Evolutionary conservation across 257 asterid genomes (phyloP).

Genomic region (Coffea canephora): DNA sequence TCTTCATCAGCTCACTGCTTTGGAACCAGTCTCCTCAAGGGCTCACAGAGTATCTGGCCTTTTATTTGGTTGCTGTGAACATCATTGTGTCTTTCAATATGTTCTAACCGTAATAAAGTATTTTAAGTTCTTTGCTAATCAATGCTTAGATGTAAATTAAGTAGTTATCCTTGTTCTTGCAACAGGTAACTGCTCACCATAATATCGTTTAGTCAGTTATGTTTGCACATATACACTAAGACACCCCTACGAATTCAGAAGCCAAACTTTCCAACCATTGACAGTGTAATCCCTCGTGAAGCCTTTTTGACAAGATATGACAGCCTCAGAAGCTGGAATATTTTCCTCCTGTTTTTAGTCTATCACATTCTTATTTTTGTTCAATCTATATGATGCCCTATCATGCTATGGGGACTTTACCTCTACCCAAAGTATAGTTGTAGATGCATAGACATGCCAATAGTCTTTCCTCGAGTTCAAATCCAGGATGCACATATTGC

Average conservation of each 20-base stretch:
- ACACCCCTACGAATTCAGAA: not conserved
- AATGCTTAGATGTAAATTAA: not conserved
- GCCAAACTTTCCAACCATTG: not conserved
- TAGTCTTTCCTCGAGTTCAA: slow-evolving; percentile 85
- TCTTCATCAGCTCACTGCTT: not conserved
- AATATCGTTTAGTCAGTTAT: not conserved
- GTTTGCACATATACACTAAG: not conserved
- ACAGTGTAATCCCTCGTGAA: not conserved
- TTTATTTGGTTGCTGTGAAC: not conserved
- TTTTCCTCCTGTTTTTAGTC: not conserved
- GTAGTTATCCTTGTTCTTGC: not conserved
- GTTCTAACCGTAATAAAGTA: not conserved
- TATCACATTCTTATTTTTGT: not conserved
- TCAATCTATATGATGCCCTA: not conserved
- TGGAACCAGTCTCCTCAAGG: not conserved
- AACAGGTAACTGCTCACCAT: not conserved
- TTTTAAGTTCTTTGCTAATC: not conserved
- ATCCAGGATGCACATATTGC: slow-evolving; percentile 83
- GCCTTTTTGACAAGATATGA: not conserved
- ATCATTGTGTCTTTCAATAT: not conserved
- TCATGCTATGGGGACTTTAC: slow-evolving; percentile 28
- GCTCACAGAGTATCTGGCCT: not conserved
- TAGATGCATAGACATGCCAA: slow-evolving; percentile 83
- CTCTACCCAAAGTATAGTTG: slow-evolving; percentile 80
- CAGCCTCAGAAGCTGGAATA: not conserved